phyloP scores from a whole-genome alignment of 1,284 basidiomycete genomes.

The Fomitopsis betulina region DNA sequence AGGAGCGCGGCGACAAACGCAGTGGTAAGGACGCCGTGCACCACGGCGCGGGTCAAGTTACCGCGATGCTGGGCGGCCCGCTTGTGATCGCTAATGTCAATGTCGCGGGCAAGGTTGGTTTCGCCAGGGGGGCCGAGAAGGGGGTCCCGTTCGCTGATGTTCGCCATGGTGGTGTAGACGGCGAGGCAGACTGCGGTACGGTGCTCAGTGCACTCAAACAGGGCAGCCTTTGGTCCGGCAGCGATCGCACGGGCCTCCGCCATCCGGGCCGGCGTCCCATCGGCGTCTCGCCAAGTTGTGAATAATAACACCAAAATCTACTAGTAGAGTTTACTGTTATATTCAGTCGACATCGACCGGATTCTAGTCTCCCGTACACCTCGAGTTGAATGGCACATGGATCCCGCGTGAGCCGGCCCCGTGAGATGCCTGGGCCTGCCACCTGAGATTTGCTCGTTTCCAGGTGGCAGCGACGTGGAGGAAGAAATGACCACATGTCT shows the following conservation, averaged over 20 bases:
- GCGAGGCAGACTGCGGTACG: too few relatives aligned
- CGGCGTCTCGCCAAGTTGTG: too few relatives aligned
- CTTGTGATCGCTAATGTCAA: constrained; percentile 9
- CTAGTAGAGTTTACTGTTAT: too few relatives aligned
- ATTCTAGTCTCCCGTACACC: constrained; percentile 52
- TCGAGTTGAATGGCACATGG: too few relatives aligned
- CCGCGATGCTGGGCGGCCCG: constrained; percentile 9
- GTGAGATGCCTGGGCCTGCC: too few relatives aligned
- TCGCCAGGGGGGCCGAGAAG: constrained; percentile 15
- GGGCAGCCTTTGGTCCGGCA: neutral
- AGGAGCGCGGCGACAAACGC: constrained; percentile 34
- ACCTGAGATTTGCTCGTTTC: too few relatives aligned
- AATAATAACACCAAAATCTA: too few relatives aligned
- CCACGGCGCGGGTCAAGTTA: constrained; percentile 16
- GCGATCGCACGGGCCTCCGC: neutral
- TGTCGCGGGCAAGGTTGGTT: constrained; percentile 16
- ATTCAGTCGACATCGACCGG: constrained; percentile 28
- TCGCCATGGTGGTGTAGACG: constrained; percentile 11
- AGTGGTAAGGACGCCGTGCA: constrained; percentile 29
- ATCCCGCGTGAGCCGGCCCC: too few relatives aligned
- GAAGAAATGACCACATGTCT: too few relatives aligned
- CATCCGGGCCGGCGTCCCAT: too few relatives aligned
- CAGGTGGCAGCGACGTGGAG: too few relatives aligned
- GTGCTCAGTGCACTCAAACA: too few relatives aligned
- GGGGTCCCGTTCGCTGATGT: constrained; percentile 20